Conservation (phyloP, 352 stramenopile genomes). For the Globisporangium polare region DNA sequence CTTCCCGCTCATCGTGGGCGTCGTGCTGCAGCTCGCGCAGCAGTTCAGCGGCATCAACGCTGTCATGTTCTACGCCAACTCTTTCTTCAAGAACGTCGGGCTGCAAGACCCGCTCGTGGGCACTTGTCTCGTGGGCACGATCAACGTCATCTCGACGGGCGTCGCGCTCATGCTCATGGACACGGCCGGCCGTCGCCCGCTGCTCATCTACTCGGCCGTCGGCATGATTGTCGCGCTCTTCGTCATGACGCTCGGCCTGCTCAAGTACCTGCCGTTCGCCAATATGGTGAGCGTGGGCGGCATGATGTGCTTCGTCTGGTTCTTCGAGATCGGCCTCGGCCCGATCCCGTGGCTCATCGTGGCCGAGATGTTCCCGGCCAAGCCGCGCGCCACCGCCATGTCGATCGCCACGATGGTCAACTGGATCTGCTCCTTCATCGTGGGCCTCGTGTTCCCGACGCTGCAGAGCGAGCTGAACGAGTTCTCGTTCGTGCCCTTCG, state of each 20-base stretch:
- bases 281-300: slow-evolving; percentile 57
- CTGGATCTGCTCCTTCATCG: slow-evolving; percentile 94
- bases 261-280: slow-evolving; percentile 59
- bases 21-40: slow-evolving; percentile 62
- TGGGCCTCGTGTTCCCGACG: slow-evolving; percentile 92
- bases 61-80: slow-evolving; percentile 80
- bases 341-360: slow-evolving; percentile 96
- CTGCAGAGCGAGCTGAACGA: slow-evolving; percentile 81
- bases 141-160: slow-evolving; percentile 72
- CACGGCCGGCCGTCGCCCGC: slow-evolving; percentile 55
- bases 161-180: slow-evolving; percentile 75
- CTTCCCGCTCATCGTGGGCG: slow-evolving; percentile 54
- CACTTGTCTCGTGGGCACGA: slow-evolving; percentile 53
- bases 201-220: slow-evolving; percentile 65
- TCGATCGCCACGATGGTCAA: slow-evolving; percentile 92
- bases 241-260: slow-evolving; percentile 61
- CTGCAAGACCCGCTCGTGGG: slow-evolving; percentile 64
- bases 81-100: slow-evolving; percentile 71
- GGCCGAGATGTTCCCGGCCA: slow-evolving; percentile 95
- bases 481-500: slow-evolving; percentile 91
- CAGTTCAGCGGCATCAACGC: slow-evolving; percentile 77
- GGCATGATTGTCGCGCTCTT: slow-evolving; percentile 69
- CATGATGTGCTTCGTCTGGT: slow-evolving; percentile 79
- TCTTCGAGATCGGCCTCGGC: slow-evolving; percentile 69
- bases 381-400: slow-evolving; percentile 91